phyloP scores from a whole-genome alignment of 1,284 basidiomycete species.

The Kalmanozyma brasiliensis region DNA sequence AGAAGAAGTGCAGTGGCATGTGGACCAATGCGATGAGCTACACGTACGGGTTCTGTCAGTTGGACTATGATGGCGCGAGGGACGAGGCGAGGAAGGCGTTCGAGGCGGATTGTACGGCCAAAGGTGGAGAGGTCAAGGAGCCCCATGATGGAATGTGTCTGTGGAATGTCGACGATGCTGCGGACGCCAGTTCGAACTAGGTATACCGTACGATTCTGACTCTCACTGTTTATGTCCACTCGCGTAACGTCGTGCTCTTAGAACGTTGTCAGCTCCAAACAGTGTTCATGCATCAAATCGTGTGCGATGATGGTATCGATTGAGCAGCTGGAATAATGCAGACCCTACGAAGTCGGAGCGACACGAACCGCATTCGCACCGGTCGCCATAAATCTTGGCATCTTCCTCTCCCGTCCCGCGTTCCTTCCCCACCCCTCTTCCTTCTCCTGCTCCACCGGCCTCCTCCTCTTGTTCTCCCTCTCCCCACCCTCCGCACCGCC shows the following conservation, averaged over 20 bases:
- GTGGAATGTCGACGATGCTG: slow-evolving; percentile 39
- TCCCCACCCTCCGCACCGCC: slow-evolving; percentile 13
- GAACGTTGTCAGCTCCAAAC: no score
- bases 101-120: slow-evolving; percentile 14
- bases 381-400: slow-evolving; percentile 52
- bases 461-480: slow-evolving; percentile 18
- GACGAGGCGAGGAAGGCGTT: slow-evolving; percentile 23
- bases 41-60: slow-evolving; percentile 36
- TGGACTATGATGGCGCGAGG: slow-evolving; percentile 25
- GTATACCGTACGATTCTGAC: no score
- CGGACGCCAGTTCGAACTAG: slow-evolving; percentile 1
- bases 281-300: no score
- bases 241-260: no score
- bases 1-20: slow-evolving; percentile 26
- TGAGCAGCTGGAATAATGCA: background rate
- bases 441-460: slow-evolving; percentile 5
- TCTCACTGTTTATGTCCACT: background rate
- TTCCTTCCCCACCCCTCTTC: slow-evolving; percentile 30
- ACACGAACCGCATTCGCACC: slow-evolving; percentile 51
- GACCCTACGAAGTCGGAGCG: slow-evolving; percentile 36
- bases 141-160: slow-evolving; percentile 31
- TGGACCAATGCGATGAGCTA: slow-evolving; percentile 29
- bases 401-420: slow-evolving; percentile 20
- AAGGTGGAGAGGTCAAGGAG: slow-evolving; percentile 26
- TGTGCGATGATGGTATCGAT: slow-evolving; percentile 23